Evolutionary conservation across 129 eudicot species (phyloP), one percentile per base, ranked within the genome.

Genomic region (Flaveria trinervia): DNA sequence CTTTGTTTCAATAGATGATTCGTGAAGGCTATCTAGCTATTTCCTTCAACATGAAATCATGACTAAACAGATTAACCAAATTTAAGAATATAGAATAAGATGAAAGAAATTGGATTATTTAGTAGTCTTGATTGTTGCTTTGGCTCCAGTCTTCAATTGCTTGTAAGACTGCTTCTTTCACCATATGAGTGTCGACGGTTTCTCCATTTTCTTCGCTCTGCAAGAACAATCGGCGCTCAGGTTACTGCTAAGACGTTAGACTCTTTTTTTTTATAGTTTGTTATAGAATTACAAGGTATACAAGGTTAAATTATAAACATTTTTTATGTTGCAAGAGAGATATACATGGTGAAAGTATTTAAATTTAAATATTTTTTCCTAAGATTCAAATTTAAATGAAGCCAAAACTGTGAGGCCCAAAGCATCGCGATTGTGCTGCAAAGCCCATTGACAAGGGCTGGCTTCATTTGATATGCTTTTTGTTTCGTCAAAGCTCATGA

Each of bases 111-210:
- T 7, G 3, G 59, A 16, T 52, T 52, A 52, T 52, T 52, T 17
- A 67, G 64, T 61, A 83, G 25, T 84, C 85, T 77, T 85, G 89
- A 23, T 83, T 81, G 75, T 61, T 83, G 65, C 48, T 87, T 76
- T 80, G 85, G 8, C 78, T 83, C 97, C 96, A 91, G 45, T 81
- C 84, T 85, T 85, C 85, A 77, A 94, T 91, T 7, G 96, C 92
- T 15, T 84, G 82, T 73, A 81, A 74, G 77, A 94, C 85, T 39
- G 97, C 88, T 80, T 86, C 84, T 84, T 89, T 86, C 84, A 94
- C 96, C 70, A 79, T 78, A 39, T 89, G 82, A 6, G 91, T 92
- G 76, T 81, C 88, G 25, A 91, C 70, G 81, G n/a, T 81, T 83
- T 89, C 96, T 59, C 82, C 91, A 10, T 77, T 80, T 64, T 90